Percentiles rank a stretch among this genome's conserved stretches.
Conservation (phyloP, 345 rosid genomes). For the Eutrema yunnanense region DNA sequence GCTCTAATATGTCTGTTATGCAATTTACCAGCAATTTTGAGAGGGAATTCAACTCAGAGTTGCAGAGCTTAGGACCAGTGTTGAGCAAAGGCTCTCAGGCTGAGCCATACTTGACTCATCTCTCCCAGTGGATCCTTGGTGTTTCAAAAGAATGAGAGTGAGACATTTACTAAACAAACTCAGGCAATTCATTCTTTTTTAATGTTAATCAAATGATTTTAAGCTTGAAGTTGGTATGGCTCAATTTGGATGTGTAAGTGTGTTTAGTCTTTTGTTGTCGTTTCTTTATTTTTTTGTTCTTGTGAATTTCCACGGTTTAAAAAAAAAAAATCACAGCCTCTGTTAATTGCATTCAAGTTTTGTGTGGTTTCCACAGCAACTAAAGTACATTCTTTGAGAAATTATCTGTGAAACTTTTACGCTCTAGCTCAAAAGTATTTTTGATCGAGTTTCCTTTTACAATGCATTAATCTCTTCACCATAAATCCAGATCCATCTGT, state of each 20-base stretch:
- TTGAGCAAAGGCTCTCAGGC: slow-evolving; percentile 80
- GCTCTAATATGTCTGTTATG: background rate
- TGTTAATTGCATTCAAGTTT: background rate
- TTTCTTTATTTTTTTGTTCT: background rate
- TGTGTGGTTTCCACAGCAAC: background rate
- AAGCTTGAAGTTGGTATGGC: slow-evolving; percentile 2
- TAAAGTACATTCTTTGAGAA: background rate
- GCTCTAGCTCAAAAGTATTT: background rate
- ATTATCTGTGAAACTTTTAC: no score
- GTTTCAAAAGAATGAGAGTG: slow-evolving; percentile 42
- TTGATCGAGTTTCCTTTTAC: background rate
- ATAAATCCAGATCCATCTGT: slow-evolving; percentile 10
- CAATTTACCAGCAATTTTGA: slow-evolving; percentile 65
- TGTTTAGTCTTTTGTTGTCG: background rate
- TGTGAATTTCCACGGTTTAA: slow-evolving; percentile 16
- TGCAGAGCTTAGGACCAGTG: slow-evolving; percentile 76
- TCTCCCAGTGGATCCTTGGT: slow-evolving; percentile 90
- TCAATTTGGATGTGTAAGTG: background rate
- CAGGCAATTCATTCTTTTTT: background rate
- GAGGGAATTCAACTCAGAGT: slow-evolving; percentile 76
- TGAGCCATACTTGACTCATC: slow-evolving; percentile 94
- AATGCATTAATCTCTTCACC: slow-evolving; percentile 1
- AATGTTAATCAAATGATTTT: background rate
- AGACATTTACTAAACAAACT: slow-evolving; percentile 2
- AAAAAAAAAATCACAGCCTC: background rate